Conservation (phyloP, 2,329 filamentous ascomycete genomes). For the Lizonia empirigonia region DNA sequence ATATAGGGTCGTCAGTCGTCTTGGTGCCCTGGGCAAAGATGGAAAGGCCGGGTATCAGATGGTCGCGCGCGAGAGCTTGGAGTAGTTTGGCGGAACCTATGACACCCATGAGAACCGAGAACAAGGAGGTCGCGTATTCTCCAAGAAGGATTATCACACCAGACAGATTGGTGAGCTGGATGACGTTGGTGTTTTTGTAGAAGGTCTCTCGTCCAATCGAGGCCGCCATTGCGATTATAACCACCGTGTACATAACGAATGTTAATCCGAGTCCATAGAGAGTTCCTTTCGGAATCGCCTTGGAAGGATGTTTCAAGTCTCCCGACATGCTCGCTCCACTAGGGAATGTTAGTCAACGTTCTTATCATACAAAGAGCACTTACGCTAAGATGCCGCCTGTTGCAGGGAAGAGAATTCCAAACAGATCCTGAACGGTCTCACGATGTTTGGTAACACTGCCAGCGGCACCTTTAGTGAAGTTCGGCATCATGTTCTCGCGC, state of each 20-base stretch:
- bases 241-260: slow-evolving; percentile 74
- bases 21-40: slow-evolving; percentile 76
- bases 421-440: slow-evolving; percentile 78
- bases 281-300: slow-evolving; percentile 83
- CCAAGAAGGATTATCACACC: slow-evolving; percentile 75
- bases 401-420: slow-evolving; percentile 83
- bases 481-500: slow-evolving; percentile 73
- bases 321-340: slow-evolving; percentile 88
- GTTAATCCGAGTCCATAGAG: slow-evolving; percentile 77
- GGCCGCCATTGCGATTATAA: slow-evolving; percentile 78
- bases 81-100: slow-evolving; percentile 84
- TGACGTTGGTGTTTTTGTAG: slow-evolving; percentile 75
- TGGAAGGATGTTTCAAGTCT: slow-evolving; percentile 80
- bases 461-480: slow-evolving; percentile 65
- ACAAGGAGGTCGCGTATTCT: slow-evolving; percentile 81
- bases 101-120: slow-evolving; percentile 85
- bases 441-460: slow-evolving; percentile 66
- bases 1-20: slow-evolving; percentile 73
- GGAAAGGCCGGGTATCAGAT: slow-evolving; percentile 74
- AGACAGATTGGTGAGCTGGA: slow-evolving; percentile 81
- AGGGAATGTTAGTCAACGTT: slow-evolving; percentile 45
- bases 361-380: slow-evolving; percentile 23
- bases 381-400: slow-evolving; percentile 65
- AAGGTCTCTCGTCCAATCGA: slow-evolving; percentile 77
- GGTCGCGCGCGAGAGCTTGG: slow-evolving; percentile 80